Evolutionary conservation across 805 yeast species (phyloP).

Genomic region (Metschnikowia lunata): DNA sequence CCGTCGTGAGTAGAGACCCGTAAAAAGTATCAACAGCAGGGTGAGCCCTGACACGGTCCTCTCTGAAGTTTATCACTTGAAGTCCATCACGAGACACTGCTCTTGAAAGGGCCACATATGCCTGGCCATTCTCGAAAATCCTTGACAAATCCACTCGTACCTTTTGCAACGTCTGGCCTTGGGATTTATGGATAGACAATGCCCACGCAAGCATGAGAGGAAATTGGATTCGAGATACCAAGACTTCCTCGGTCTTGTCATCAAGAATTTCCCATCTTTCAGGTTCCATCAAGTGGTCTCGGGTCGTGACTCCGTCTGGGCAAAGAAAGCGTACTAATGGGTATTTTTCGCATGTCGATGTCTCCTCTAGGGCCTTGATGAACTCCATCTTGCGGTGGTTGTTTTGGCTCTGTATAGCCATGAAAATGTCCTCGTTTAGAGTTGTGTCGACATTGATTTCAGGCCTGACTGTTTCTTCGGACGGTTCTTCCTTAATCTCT

Average conservation of each 20-base stretch:
- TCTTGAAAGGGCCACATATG: constrained; percentile 77
- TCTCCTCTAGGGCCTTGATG: constrained; percentile 37
- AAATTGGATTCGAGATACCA: constrained; percentile 50
- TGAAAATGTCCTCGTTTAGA: neutral
- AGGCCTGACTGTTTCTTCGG: neutral
- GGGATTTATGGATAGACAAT: constrained; percentile 77
- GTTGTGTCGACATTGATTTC: neutral
- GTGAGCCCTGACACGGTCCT: constrained; percentile 14
- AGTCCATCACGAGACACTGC: constrained; percentile 37
- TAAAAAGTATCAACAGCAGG: constrained; percentile 14
- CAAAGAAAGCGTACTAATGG: constrained; percentile 78
- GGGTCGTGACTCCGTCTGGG: constrained; percentile 59
- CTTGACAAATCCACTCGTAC: constrained; percentile 64
- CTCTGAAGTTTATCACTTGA: constrained; percentile 17
- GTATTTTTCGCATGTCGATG: constrained; percentile 44
- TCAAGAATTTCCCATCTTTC: constrained; percentile 82
- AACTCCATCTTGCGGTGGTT: constrained; percentile 46
- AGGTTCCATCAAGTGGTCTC: constrained; percentile 76
- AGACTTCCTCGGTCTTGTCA: constrained; percentile 52
- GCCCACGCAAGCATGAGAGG: constrained; percentile 81
- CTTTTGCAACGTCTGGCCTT: constrained; percentile 74
- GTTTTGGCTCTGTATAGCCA: constrained; percentile 18
- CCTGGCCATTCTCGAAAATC: constrained; percentile 78
- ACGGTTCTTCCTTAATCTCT: neutral
- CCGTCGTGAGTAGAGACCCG: constrained; percentile 25